Evolutionary conservation across 2,329 filamentous ascomycete species (phyloP), one percentile per base, ranked within the genome.

Genomic region (Pseudocercospora cruenta): DNA sequence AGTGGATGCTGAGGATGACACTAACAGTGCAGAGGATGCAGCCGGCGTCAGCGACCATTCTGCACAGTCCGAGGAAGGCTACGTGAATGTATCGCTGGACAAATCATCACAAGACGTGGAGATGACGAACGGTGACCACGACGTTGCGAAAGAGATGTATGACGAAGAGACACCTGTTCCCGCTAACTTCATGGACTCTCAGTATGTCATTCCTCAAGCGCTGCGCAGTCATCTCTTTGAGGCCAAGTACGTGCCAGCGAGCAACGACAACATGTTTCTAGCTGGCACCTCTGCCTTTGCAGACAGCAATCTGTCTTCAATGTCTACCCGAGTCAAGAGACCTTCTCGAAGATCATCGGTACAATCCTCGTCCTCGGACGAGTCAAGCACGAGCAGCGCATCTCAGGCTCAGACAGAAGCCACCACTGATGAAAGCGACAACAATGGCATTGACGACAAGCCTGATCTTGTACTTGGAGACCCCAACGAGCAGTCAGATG

Each of bases 31-130:
- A 8, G 74, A 77, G 19, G 74, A 73, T 47, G 68, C 70, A 36
- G 72, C 71, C n/a, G 91, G 90, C 74, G 85, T 97, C 55, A 87
- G 90, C 65, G 90, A 92, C 53, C 86, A 88, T 28, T 97, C 94
- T 2, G 86, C 96, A 1, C 90, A 94, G 76, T 91, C 93, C 9
- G 94, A 97, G 77, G 94, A 97, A 67, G 92, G 92, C 67, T 88
- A 97, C 74, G 91, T 98, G 5, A 92, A 97, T 75, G 89, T 99
- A 16, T 91, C 91, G 0, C 94, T 97, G 90, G 89, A 88, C 61
- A 90, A 93, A 51, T 53, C 57, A 14, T 19, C 28, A 31, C 14
- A 49, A 22, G 61, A 64, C 39, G 39, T 39, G 6, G 49, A 54
- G 28, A 64, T 68, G 63, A 59, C 59, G n/a, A 54, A 60, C 31